Evolutionary conservation across 2,329 filamentous ascomycete species (phyloP).

Genomic region (Sclerotinia spermophila): DNA sequence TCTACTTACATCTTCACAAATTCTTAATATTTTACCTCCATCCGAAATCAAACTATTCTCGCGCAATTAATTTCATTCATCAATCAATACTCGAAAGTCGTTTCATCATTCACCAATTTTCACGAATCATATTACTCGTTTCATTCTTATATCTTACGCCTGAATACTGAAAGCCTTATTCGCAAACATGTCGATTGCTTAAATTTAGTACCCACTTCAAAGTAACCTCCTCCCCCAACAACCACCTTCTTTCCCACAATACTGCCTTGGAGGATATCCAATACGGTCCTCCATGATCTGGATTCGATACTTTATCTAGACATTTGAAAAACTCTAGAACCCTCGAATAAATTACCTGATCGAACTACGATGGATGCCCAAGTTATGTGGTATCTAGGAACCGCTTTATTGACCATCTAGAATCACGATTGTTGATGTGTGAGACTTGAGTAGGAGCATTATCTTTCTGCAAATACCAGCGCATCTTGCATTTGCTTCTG

Average conservation of each 20-base stretch:
- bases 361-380: slow-evolving; percentile 37
- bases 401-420: slow-evolving; percentile 33
- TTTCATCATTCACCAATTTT: too few relatives aligned
- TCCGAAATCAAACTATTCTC: not conserved
- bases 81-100: not conserved
- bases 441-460: slow-evolving; percentile 24
- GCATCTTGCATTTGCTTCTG: slow-evolving; percentile 21
- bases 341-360: slow-evolving; percentile 15
- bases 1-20: too few relatives aligned
- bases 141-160: not conserved
- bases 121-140: not conserved
- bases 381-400: slow-evolving; percentile 35
- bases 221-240: not conserved
- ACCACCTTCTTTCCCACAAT: not conserved
- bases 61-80: not conserved
- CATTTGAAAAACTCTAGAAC: not conserved
- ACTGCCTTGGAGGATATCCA: not conserved
- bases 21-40: not conserved
- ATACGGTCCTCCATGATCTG: not conserved
- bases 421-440: slow-evolving; percentile 29
- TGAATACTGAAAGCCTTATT: not conserved
- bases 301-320: not conserved
- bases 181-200: slow-evolving; percentile 14
- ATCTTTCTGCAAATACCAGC: slow-evolving; percentile 25
- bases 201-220: slow-evolving; percentile 13